Evolutionary conservation across 768 basidiomycete species (phyloP).

Genomic region (Pisolithus orientalis): DNA sequence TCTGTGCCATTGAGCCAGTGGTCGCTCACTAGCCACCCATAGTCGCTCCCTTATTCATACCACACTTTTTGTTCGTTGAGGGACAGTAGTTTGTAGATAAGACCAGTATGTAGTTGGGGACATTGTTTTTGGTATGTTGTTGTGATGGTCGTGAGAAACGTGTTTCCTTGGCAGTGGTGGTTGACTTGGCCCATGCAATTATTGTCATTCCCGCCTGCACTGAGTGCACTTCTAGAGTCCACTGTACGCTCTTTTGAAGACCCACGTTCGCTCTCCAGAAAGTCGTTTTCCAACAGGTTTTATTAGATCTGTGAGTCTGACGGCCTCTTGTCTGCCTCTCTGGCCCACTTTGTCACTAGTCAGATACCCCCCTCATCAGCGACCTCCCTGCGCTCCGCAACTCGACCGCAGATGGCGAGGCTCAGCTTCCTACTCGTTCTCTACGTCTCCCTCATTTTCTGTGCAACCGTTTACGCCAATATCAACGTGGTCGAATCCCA

Average conservation of each 20-base stretch:
- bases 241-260: not conserved
- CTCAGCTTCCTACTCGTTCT: constrained; percentile 60
- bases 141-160: not conserved
- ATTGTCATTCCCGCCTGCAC: not conserved
- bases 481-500: constrained; percentile 37
- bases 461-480: constrained; percentile 39
- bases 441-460: constrained; percentile 49
- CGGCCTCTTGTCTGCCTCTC: too few species aligned
- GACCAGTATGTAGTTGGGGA: not conserved
- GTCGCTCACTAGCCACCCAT: constrained; percentile 69
- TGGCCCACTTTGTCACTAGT: not conserved
- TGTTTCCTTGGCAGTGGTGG: not conserved
- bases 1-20: constrained; percentile 68
- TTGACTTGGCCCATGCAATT: not conserved
- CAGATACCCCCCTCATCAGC: not conserved
- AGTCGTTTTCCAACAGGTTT: too few species aligned
- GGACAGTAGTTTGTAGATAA: not conserved
- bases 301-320: too few species aligned
- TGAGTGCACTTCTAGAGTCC: too few species aligned
- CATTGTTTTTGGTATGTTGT: not conserved
- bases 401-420: constrained; percentile 40
- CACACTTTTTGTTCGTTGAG: not conserved
- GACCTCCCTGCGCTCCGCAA: too few species aligned
- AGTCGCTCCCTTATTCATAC: constrained; percentile 6
- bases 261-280: not conserved